These are phyloP conservation scores for Verticillium longisporum DNA, from an alignment of 2,329 filamentous ascomycete species.

Conservation along the genomic window DNA sequence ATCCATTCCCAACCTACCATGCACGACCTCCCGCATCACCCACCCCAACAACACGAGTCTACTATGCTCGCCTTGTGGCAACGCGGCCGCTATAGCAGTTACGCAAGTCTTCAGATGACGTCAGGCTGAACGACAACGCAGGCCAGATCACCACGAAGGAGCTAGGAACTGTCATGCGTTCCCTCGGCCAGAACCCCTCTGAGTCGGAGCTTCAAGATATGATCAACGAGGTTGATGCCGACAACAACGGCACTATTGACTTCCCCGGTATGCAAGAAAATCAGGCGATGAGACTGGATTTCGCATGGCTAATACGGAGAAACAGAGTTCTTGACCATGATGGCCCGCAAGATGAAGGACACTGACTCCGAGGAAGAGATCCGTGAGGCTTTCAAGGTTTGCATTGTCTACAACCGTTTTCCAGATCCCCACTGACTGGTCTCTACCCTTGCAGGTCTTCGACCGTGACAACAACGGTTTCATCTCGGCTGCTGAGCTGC, in stretches of 20 bases:
- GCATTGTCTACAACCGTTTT: slow-evolving; percentile 5
- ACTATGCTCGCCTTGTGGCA: neutral
- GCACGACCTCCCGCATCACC: neutral
- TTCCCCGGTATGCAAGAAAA: slow-evolving; percentile 66
- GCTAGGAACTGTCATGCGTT: slow-evolving; percentile 85
- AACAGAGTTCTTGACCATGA: slow-evolving; percentile 84
- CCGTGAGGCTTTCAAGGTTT: slow-evolving; percentile 78
- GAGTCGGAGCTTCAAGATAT: slow-evolving; percentile 88
- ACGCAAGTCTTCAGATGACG: neutral
- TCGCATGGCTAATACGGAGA: slow-evolving; percentile 17
- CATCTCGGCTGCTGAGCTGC: slow-evolving; percentile 81
- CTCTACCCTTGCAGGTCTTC: slow-evolving; percentile 48
- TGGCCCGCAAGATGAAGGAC: slow-evolving; percentile 92
- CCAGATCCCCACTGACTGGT: slow-evolving; percentile 9
- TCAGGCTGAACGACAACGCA: slow-evolving; percentile 29
- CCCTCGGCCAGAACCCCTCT: slow-evolving; percentile 81
- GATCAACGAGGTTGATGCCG: slow-evolving; percentile 90
- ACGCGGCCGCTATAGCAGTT: neutral
- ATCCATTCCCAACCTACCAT: neutral
- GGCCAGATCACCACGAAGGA: slow-evolving; percentile 91
- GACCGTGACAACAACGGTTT: slow-evolving; percentile 90
- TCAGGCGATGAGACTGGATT: neutral
- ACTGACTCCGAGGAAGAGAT: slow-evolving; percentile 90
- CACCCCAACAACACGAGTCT: neutral
- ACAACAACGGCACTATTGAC: slow-evolving; percentile 90